Percentiles rank a stretch among this genome's conserved stretches.
These are phyloP conservation scores for Malassezia brasiliensis DNA, from an alignment of 1,284 basidiomycete genomes.

Conservation along the genomic window DNA sequence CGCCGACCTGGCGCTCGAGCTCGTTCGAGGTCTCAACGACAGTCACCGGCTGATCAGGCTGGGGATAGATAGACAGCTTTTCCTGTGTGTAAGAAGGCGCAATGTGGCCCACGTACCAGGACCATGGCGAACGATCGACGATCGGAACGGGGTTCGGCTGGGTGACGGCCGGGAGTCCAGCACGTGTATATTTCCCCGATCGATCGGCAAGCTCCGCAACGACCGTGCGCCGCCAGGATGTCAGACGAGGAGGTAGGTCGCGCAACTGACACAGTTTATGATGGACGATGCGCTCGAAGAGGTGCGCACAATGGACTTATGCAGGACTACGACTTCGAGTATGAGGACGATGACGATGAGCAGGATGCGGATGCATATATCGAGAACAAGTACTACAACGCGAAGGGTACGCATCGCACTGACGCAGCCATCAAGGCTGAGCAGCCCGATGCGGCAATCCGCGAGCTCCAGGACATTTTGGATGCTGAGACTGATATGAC, in stretches of 20 bases:
- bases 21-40: slow-evolving; percentile 32
- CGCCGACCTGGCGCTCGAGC: slow-evolving; percentile 34
- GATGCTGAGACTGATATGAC: slow-evolving; percentile 80
- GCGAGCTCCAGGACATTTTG: slow-evolving; percentile 75
- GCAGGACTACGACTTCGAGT: slow-evolving; percentile 93
- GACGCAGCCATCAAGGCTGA: slow-evolving; percentile 76
- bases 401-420: slow-evolving; percentile 62
- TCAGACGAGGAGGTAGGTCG: slow-evolving; percentile 13
- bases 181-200: slow-evolving; percentile 6
- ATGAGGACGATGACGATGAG: slow-evolving; percentile 57
- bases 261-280: slow-evolving; percentile 26
- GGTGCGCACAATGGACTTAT: background rate
- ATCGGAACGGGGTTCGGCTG: no score
- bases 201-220: background rate
- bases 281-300: slow-evolving; percentile 48
- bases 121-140: no score
- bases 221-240: slow-evolving; percentile 7
- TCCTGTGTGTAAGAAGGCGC: background rate
- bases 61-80: slow-evolving; percentile 35
- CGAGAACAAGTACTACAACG: slow-evolving; percentile 97
- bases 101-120: background rate
- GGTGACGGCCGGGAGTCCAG: background rate
- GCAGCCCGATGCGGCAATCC: slow-evolving; percentile 74
- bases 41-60: slow-evolving; percentile 22
- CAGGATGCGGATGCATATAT: slow-evolving; percentile 73